These are phyloP conservation scores for Suillus lakei DNA, from an alignment of 768 basidiomycete species.

Conservation along the genomic window DNA sequence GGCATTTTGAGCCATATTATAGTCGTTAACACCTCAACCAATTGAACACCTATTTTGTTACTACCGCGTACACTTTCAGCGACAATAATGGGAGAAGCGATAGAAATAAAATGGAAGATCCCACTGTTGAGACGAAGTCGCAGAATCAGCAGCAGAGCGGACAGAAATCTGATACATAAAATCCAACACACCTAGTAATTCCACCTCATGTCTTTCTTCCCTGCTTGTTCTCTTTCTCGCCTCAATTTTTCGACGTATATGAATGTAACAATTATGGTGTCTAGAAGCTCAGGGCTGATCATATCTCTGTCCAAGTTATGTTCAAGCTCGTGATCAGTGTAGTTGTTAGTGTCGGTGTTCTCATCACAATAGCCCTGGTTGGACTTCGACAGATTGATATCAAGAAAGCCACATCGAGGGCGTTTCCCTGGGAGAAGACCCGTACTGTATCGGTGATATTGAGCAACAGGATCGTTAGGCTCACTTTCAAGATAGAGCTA, in stretches of 20 bases:
- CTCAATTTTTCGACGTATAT: conserved; percentile 13
- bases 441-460: conserved; percentile 5
- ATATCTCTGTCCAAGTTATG: background rate
- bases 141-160: background rate
- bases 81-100: background rate
- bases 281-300: conserved; percentile 6
- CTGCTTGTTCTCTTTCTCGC: conserved; percentile 9
- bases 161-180: background rate
- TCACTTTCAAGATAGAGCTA: conserved; percentile 14
- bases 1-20: too few species aligned
- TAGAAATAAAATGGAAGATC: background rate
- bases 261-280: conserved; percentile 12
- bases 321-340: conserved; percentile 10
- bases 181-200: conserved; percentile 2
- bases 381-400: conserved; percentile 1
- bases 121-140: background rate
- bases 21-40: background rate
- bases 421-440: background rate
- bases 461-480: conserved; percentile 1
- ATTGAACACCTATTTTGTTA: background rate
- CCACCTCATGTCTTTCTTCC: conserved; percentile 2
- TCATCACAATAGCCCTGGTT: background rate
- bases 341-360: background rate
- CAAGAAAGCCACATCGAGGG: conserved; percentile 9
- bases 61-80: background rate